Base-by-base conservation (phyloP, 2,329 filamentous ascomycete species). In the Fusarium vanettenii region DNA sequence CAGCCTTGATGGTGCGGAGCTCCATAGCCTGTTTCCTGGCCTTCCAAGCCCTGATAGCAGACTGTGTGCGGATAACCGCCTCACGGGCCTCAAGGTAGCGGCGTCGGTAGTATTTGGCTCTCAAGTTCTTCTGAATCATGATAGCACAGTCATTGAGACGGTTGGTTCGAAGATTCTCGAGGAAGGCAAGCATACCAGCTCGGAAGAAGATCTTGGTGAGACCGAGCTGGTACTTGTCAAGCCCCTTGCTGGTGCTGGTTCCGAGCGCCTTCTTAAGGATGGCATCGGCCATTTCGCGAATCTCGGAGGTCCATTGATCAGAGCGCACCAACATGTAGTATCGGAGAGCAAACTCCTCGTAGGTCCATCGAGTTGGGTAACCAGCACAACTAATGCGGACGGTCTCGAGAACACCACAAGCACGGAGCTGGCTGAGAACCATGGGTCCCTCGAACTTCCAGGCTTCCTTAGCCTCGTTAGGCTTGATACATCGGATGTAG, bases 401-500 rank as follows among this genome's bases (percentile, higher is more conserved):
- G 5, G 97, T 99, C 85, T 99, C 97, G 68, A 99, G 90, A 41
- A 99, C 97, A 95, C 97, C 97, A 86, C 97, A 99, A 85, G 97
- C 97, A 84, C 97, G 92, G 79, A 99, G 88, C 84, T 99, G 97
- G 84, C 95, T 98, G 71, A 99, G 89, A 77, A 99, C 97, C 97
- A 99, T 99, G 4, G 97, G 97, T 0, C 97, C 97, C 82, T 99
- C 97, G 72, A 98, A 99, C 79, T 97, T 96, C 97, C 97, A 99
- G 0, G 97, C 91, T 80, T 94, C 94, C 85, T 99, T 99, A 60
- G 92, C 94, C 85, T 99, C 97, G 82, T 99, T 99, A 35, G 97
- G 97, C 86, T 99, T 99, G 85, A 99, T 98, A 83, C 97, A 99
- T 78, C 97, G 92, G 81, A 99, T 99, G 84, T 99, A 99, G 84